Evolutionary conservation across 1,284 basidiomycete species (phyloP).

Genomic region (Trametes pubescens): DNA sequence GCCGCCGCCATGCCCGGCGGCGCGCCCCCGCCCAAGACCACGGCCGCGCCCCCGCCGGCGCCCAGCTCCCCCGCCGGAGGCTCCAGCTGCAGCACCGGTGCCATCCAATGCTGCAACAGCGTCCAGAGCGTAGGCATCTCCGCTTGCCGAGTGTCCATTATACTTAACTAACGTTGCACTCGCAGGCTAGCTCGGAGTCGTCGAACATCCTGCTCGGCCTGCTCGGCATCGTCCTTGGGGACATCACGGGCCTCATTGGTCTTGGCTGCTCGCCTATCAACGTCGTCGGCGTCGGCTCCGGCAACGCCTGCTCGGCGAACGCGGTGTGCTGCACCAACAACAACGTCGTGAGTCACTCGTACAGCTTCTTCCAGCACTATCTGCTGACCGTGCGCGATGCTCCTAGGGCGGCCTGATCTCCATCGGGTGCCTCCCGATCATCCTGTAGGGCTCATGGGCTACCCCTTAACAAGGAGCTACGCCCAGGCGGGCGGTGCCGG

Average conservation of each 20-base stretch:
- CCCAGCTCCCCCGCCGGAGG: slow-evolving; percentile 37
- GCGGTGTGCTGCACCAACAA: slow-evolving; percentile 29
- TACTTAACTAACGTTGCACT: too few species aligned
- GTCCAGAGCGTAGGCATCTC: slow-evolving; percentile 28
- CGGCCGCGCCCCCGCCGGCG: slow-evolving; percentile 22
- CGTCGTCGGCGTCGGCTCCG: slow-evolving; percentile 37
- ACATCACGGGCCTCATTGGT: slow-evolving; percentile 38
- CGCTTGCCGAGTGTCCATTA: too few species aligned
- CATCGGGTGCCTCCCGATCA: slow-evolving; percentile 37
- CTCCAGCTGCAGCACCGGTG: slow-evolving; percentile 34
- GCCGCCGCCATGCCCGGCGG: slow-evolving; percentile 40
- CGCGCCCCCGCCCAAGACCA: slow-evolving; percentile 26
- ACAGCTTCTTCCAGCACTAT: too few species aligned
- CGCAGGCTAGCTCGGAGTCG: slow-evolving; percentile 22
- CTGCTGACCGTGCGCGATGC: background rate
- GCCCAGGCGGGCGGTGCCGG: background rate
- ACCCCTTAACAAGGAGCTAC: background rate
- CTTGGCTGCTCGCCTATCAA: slow-evolving; percentile 40
- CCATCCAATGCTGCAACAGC: slow-evolving; percentile 30
- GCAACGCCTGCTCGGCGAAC: slow-evolving; percentile 32
- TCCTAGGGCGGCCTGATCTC: slow-evolving; percentile 34
- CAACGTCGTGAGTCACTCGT: slow-evolving; percentile 23
- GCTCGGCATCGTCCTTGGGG: slow-evolving; percentile 37
- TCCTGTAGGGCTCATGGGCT: slow-evolving; percentile 28
- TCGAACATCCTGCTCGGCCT: slow-evolving; percentile 29